Evolutionary conservation across 2,329 filamentous ascomycete species (phyloP).

Genomic region (Trichoderma aggressivum): DNA sequence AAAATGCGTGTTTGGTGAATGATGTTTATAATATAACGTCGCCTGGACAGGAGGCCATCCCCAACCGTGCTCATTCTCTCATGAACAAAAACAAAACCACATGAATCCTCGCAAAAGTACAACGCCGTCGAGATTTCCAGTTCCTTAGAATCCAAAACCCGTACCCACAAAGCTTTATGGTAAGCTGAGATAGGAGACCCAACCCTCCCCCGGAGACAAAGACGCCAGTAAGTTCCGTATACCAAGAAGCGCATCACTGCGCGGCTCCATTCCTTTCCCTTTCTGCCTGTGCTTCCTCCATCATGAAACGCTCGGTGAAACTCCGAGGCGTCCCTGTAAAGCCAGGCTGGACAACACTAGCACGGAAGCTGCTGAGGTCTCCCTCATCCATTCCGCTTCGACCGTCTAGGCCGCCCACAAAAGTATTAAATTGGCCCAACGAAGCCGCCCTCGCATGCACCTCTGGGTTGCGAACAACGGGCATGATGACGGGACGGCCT

Average conservation of each 20-base stretch:
- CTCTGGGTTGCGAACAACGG: slow-evolving; percentile 48
- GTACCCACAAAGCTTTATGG: slow-evolving; percentile 20
- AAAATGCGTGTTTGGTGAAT: not conserved
- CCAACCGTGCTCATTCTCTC: not conserved
- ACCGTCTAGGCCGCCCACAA: slow-evolving; percentile 54
- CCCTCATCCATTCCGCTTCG: slow-evolving; percentile 47
- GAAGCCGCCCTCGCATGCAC: slow-evolving; percentile 47
- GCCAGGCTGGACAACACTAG: slow-evolving; percentile 37
- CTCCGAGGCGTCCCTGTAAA: slow-evolving; percentile 46
- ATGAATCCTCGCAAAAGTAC: slow-evolving; percentile 19
- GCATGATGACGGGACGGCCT: slow-evolving; percentile 51
- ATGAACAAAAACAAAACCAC: not conserved
- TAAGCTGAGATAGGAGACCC: slow-evolving; percentile 23
- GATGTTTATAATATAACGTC: not conserved
- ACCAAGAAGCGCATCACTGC: slow-evolving; percentile 18
- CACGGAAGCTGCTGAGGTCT: slow-evolving; percentile 43
- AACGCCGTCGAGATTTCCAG: slow-evolving; percentile 30
- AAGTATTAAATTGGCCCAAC: slow-evolving; percentile 47
- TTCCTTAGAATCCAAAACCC: slow-evolving; percentile 25
- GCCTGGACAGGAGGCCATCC: not conserved
- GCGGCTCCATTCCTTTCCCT: slow-evolving; percentile 22
- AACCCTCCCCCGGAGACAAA: slow-evolving; percentile 22
- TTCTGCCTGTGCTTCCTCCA: slow-evolving; percentile 43
- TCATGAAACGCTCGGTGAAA: slow-evolving; percentile 47
- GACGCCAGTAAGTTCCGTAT: slow-evolving; percentile 23